Percentiles rank a stretch among this genome's conserved stretches.
Evolutionary conservation across 495 filamentous ascomycete genomes (phyloP).

Genomic region (Usnea hakonensis): DNA sequence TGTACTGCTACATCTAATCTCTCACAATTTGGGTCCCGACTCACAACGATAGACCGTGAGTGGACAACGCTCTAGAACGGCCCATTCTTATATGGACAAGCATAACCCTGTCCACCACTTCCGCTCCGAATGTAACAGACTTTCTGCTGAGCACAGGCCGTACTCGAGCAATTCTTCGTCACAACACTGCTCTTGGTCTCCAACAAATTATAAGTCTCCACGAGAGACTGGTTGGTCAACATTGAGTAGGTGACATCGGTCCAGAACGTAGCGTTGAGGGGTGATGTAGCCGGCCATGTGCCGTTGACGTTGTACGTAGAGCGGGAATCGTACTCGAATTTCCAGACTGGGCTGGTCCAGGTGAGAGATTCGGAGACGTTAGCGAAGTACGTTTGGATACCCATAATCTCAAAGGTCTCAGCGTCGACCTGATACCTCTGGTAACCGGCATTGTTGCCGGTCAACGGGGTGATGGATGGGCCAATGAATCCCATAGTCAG

Average conservation of each 20-base stretch:
- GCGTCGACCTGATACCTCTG: constrained; percentile 32
- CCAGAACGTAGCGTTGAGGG: constrained; percentile 43
- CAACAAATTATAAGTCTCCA: constrained; percentile 37
- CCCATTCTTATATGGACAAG: constrained; percentile 33
- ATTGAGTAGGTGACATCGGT: constrained; percentile 40
- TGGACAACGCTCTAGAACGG: background rate
- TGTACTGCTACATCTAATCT: background rate
- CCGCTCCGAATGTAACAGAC: constrained; percentile 44
- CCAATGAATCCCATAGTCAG: constrained; percentile 31
- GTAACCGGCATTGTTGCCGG: constrained; percentile 32
- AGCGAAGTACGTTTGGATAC: constrained; percentile 31
- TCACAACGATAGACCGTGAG: background rate
- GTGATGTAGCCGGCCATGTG: constrained; percentile 34
- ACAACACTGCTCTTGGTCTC: constrained; percentile 38
- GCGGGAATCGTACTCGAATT: constrained; percentile 21
- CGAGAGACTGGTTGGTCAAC: constrained; percentile 35
- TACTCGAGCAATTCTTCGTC: constrained; percentile 40
- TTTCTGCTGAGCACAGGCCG: constrained; percentile 39
- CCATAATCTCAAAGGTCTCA: constrained; percentile 29
- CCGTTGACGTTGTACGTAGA: constrained; percentile 24
- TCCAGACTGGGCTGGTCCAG: constrained; percentile 19
- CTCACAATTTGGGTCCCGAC: too few species aligned
- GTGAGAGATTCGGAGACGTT: constrained; percentile 25
- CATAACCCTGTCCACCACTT: constrained; percentile 34
- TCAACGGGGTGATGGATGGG: constrained; percentile 31